Evolutionary conservation across 1,284 basidiomycete species (phyloP), one percentile per base, ranked within the genome.

Genomic region (Heterobasidion occidentale): DNA sequence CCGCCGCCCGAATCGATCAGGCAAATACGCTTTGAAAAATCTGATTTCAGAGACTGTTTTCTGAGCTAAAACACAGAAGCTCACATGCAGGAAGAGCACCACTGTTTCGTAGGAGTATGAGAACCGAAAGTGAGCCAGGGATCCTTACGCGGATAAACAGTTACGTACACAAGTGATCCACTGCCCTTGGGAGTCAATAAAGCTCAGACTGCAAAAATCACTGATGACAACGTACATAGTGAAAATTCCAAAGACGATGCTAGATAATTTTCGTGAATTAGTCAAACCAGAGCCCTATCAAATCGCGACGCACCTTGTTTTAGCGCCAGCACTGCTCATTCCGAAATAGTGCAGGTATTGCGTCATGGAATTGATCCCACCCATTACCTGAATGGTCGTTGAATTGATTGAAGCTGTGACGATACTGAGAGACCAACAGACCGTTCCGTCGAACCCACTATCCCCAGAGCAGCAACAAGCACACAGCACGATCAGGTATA

Each of bases 211-310:
- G 42, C 14, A 9, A 49, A 14, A 57, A 53, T 48, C 15, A 42
- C 38, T 63, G 61, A 53, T 58, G 20, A 47, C 17, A 59, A 58
- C 75, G 62, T 63, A 79, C 77, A 71, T 68, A 2, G 79, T 80
- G 65, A 74, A 81, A 58, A 82, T 81, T 35, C 79, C 78, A 60
- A 80, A 81, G 19, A 81, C 76, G 52, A 80, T 77, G 47, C 78
- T 76, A 27, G 14, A 50, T 7, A 11, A 46, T 6, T 35, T 33
- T 50, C 51, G 48, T 20, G 19, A 58, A 44, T 55, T 19, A 20
- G 46, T 55, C 53, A 36, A 53, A 51, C 54, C 46, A 27, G 56
- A 52, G 36, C 5, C 27, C 27, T 27, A 4, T 27, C 27, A 27
- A 27, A 27, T 27, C 27, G 19, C 50, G 52, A 35, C 69, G 51